Percentiles rank a stretch among this genome's conserved stretches.
Conservation (phyloP, 345 rosid species). For the Boechera divaricarpa region DNA sequence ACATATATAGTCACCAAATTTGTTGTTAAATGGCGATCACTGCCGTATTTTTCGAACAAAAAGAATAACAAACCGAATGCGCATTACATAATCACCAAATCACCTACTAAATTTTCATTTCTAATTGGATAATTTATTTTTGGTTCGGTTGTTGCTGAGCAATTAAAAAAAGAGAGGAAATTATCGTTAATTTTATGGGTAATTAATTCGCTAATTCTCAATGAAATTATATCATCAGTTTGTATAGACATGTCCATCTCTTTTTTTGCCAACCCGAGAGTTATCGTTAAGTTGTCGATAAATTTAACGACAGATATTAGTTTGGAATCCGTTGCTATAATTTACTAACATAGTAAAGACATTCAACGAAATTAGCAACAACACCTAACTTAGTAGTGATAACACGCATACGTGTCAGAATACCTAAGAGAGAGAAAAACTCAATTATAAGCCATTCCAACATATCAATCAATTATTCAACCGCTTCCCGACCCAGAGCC, state of each 20-base stretch:
- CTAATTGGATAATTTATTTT: neutral
- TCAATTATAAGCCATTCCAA: conserved; percentile 7
- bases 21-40: too few relatives aligned
- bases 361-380: neutral
- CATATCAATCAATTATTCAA: conserved; percentile 19
- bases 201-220: too few relatives aligned
- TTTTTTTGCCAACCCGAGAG: too few relatives aligned
- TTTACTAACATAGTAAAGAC: neutral
- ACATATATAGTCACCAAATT: too few relatives aligned
- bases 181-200: too few relatives aligned
- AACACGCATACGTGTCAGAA: neutral
- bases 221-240: too few relatives aligned
- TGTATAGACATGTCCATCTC: too few relatives aligned
- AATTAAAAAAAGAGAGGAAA: too few relatives aligned
- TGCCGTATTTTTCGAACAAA: too few relatives aligned
- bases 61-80: neutral
- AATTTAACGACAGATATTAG: neutral
- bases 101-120: neutral
- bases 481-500: conserved; percentile 19
- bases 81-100: neutral
- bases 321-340: neutral
- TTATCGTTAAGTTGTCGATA: too few relatives aligned
- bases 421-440: neutral
- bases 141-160: neutral
- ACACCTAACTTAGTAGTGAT: neutral